Evolutionary conservation across 768 basidiomycete species (phyloP).

Genomic region (Hygrocybe coccinea): DNA sequence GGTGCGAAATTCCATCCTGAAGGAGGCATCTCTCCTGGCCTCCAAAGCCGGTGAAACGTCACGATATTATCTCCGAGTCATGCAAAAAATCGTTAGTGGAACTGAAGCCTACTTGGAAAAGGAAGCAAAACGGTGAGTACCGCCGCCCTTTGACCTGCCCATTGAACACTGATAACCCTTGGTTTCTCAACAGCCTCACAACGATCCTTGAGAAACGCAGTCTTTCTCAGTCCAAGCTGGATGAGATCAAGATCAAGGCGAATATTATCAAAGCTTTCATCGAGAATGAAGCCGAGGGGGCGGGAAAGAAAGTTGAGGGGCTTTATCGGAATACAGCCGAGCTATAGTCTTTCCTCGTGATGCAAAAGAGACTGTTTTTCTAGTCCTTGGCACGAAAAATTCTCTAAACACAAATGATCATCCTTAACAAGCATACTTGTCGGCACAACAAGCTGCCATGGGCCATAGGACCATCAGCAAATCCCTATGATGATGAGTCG

Average conservation of each 20-base stretch:
- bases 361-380: neutral
- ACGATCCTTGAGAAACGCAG: slow-evolving; percentile 74
- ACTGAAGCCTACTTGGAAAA: slow-evolving; percentile 76
- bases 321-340: slow-evolving; percentile 33
- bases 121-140: slow-evolving; percentile 68
- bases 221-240: slow-evolving; percentile 74
- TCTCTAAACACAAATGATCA: too few relatives aligned
- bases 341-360: neutral
- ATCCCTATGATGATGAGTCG: too few relatives aligned
- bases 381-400: too few relatives aligned
- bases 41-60: slow-evolving; percentile 47
- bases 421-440: too few relatives aligned
- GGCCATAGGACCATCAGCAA: too few relatives aligned
- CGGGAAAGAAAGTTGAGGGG: slow-evolving; percentile 31
- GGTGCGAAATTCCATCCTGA: slow-evolving; percentile 55
- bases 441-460: too few relatives aligned
- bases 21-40: slow-evolving; percentile 57
- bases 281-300: slow-evolving; percentile 36
- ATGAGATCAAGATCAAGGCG: slow-evolving; percentile 88
- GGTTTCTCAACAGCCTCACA: slow-evolving; percentile 52
- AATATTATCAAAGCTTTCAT: slow-evolving; percentile 75
- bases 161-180: neutral
- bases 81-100: slow-evolving; percentile 77
- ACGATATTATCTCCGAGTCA: slow-evolving; percentile 81
- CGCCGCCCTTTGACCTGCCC: neutral